These are phyloP conservation scores for Diaporthe ampelina DNA, from an alignment of 2,329 filamentous ascomycete genomes.

Conservation along the genomic window DNA sequence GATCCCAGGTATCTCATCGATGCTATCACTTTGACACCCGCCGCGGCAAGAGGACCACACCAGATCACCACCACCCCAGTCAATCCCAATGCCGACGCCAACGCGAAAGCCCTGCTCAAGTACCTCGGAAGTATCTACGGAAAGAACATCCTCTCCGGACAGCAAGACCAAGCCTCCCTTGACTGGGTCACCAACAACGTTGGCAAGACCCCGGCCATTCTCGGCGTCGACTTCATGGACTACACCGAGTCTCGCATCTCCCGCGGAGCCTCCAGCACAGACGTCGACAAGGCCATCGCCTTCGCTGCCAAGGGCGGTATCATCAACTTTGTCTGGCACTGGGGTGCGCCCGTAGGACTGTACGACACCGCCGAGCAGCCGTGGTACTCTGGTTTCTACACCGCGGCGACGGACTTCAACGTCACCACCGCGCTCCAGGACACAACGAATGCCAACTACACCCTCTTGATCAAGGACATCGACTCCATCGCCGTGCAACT, in stretches of 20 bases:
- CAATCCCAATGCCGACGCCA: constrained; percentile 53
- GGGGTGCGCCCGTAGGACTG: constrained; percentile 61
- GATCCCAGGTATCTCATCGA: constrained; percentile 47
- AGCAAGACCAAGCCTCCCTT: constrained; percentile 59
- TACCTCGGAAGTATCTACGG: constrained; percentile 52
- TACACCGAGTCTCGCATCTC: constrained; percentile 62
- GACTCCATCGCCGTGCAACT: constrained; percentile 63
- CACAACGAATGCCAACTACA: constrained; percentile 61
- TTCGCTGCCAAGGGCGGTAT: constrained; percentile 60
- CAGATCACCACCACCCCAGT: constrained; percentile 43
- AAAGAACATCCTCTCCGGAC: constrained; percentile 59
- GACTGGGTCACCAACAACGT: constrained; percentile 59
- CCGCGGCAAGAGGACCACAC: constrained; percentile 1
- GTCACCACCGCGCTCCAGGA: constrained; percentile 57
- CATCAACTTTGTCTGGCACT: constrained; percentile 63
- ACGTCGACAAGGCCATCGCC: constrained; percentile 62
- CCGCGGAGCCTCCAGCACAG: constrained; percentile 55
- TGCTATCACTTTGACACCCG: constrained; percentile 53
- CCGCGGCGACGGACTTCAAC: constrained; percentile 62
- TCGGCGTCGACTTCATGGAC: constrained; percentile 63
- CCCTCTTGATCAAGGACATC: constrained; percentile 60
- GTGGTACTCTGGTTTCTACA: constrained; percentile 67
- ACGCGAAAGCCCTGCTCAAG: constrained; percentile 55
- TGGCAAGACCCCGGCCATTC: constrained; percentile 62
- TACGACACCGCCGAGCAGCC: constrained; percentile 59